Evolutionary conservation across 163 green algal species (phyloP), one percentile per base, ranked within the genome.

Genomic region (Chlamydomonas reinhardtii): DNA sequence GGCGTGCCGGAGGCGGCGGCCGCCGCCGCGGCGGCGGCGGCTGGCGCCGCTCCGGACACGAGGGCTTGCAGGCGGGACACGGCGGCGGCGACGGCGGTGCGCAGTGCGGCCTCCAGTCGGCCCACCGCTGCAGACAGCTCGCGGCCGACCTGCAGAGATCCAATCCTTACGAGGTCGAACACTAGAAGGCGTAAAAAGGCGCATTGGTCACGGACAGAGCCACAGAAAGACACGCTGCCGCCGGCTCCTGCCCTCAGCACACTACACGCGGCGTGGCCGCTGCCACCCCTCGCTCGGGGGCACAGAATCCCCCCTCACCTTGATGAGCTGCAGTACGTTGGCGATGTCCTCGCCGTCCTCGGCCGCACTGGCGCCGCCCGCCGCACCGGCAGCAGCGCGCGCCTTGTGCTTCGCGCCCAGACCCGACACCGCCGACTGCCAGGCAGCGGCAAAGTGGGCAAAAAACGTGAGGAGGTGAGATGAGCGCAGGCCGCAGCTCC

Each of bases 31-130:
- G 79, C 69, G 17, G 65, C 48, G 34, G 77, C 43, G n/a, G 68
- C 66, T 39, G 68, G 14, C 20, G 59, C 11, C n/a, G 35, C 25
- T 20, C 29, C 31, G 27, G 32, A n/a, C 14, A 72, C 69, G 6
- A 78, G 68, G 4, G 82, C 82, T 43, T 84, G 32, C 14, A 91
- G 89, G 3, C 73, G 77, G 4, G 76, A 73, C 54, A 90, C 65
- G 27, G 89, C 77, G 8, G 77, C 43, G 31, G 35, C 71, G 0
- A 90, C 73, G 11, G 89, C 73, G 11, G 88, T 82, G 27, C 87
- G 69, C 43, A 91, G 32, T 25, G 75, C 71, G 2, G 83, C 83
- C 43, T 92, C 89, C 39, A 92, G 82, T 19, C 61, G 70, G 4
- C 79, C 69, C 31, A 85, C 79, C 39, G 68, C 52, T 1, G 31